Evolutionary conservation across 2,329 filamentous ascomycete genomes (phyloP).

Genomic region (Epicoccum sorghinum): DNA sequence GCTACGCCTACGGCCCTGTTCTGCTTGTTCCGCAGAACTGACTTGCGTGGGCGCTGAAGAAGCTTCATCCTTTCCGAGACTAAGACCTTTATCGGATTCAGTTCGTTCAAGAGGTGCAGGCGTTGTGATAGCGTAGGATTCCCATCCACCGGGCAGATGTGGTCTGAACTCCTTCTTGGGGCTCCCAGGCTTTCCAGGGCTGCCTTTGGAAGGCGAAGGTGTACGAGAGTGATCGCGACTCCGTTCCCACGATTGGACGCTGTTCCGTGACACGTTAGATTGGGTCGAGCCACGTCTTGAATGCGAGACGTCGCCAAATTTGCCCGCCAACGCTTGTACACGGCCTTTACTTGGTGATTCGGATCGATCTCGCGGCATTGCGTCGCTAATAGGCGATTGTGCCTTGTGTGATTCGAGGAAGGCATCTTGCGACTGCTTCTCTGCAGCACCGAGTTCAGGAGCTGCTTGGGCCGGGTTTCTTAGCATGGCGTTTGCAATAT

Average conservation of each 20-base stretch:
- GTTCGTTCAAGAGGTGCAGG: conserved; percentile 41
- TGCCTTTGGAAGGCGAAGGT: conserved; percentile 40
- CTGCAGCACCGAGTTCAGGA: conserved; percentile 35
- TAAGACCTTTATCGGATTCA: conserved; percentile 38
- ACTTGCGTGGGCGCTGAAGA: conserved; percentile 35
- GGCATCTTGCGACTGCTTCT: conserved; percentile 41
- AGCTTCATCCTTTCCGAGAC: conserved; percentile 8
- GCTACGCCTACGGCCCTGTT: conserved; percentile 34
- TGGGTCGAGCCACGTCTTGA: conserved; percentile 55
- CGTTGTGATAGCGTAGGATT: conserved; percentile 54
- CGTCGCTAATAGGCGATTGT: conserved; percentile 37
- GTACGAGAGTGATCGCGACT: conserved; percentile 47
- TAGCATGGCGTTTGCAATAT: conserved; percentile 41
- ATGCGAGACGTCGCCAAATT: conserved; percentile 53
- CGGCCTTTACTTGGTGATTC: conserved; percentile 57
- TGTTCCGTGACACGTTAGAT: conserved; percentile 51
- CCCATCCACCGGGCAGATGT: conserved; percentile 60
- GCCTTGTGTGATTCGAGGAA: conserved; percentile 45
- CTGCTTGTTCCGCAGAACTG: conserved; percentile 27
- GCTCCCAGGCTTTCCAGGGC: conserved; percentile 50
- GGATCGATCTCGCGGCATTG: conserved; percentile 42
- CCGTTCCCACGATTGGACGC: conserved; percentile 48
- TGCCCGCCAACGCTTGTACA: conserved; percentile 59
- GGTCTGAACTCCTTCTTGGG: conserved; percentile 53
- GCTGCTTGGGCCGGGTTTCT: conserved; percentile 28